Evolutionary conservation across 306 rosid genomes (phyloP), one percentile per base, ranked within the genome.

Genomic region (Ormosia emarginata): DNA sequence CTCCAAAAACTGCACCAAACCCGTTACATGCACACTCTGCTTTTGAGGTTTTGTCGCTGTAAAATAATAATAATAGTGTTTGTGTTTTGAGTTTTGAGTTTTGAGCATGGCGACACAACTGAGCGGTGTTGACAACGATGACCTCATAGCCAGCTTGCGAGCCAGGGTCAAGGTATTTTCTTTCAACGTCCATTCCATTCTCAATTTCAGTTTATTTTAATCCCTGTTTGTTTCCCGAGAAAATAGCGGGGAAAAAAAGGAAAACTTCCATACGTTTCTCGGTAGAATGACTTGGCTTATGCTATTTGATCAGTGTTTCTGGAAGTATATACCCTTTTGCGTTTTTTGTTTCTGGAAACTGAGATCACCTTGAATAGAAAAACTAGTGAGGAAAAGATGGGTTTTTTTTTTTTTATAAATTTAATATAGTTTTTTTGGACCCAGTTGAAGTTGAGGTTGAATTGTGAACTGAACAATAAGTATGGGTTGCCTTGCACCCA

Each of bases 131-230:
- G 90, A 80, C 36, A 61, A 80, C 32, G 47, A 5, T 32, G 81
- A 85, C 71, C 79, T 79, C 81, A 33, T 87, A 39, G 55, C 78
- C 81, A 62, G 24, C 74, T 83, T 91, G 67, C 84, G 87, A 58
- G 78, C 71, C 77, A 84, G 98, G 83, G 87, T 94, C 79, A 83
- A 88, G 95, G 97, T 92, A 70, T 68, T 62, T 24, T 70, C 80
- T 75, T 73, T 56, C 75, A 67, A 4, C 52, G 29, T 39, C 57
- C 41, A 15, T 80, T 67, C 52, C 78, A 24, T 12, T 37, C 7
- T 78, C 62, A 63, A 15, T 33, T 34, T 40, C 11, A 2, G 14
- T 18, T 34, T 24, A 24, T 24, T 24, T 24, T 24, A 24, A 24
- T 24, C 24, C 24, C 24, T 24, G 24, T 1, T 24, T 24, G 24